A percentile compares a stretch with the other conserved stretches of the same genome.
phyloP scores from a whole-genome alignment of 768 basidiomycete species.

The Piloderma croceum region DNA sequence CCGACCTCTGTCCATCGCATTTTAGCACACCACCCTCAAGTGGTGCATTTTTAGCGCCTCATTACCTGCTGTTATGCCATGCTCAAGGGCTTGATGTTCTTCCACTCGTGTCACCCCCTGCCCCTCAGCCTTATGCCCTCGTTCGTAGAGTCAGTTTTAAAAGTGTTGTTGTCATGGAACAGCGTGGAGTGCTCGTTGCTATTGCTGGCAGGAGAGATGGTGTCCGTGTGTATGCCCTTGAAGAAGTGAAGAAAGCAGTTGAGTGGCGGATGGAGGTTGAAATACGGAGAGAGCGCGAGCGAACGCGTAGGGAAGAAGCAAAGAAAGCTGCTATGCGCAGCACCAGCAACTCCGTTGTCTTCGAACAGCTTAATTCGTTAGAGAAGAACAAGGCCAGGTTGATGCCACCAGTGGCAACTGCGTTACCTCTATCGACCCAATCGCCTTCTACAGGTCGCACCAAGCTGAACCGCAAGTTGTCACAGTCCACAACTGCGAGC shows the following conservation, averaged over 20 bases:
- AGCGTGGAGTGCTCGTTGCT: conserved; percentile 84
- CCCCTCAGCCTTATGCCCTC: conserved; percentile 72
- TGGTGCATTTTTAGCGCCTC: conserved; percentile 75
- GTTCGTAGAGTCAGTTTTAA: conserved; percentile 80
- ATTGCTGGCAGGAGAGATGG: conserved; percentile 84
- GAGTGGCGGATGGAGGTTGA: conserved; percentile 87
- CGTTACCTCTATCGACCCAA: conserved; percentile 46
- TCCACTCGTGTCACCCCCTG: conserved; percentile 71
- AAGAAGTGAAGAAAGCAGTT: conserved; percentile 79
- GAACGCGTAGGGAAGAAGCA: conserved; percentile 58
- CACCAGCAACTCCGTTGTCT: conserved; percentile 28
- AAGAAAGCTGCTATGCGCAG: conserved; percentile 49
- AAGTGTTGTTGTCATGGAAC: conserved; percentile 88
- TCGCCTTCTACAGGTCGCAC: conserved; percentile 25
- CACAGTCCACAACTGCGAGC: conserved; percentile 27
- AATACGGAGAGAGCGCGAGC: conserved; percentile 67
- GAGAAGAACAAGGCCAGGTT: conserved; percentile 45
- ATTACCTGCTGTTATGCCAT: conserved; percentile 80
- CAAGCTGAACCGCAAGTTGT: conserved; percentile 36
- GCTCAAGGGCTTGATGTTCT: conserved; percentile 82
- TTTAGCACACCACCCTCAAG: conserved; percentile 71
- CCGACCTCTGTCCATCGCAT: conserved; percentile 67
- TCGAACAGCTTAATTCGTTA: conserved; percentile 27
- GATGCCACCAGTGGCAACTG: no score
- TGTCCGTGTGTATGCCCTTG: conserved; percentile 82